phyloP scores from a whole-genome alignment of 805 yeast genomes.

The Candida argentea region DNA sequence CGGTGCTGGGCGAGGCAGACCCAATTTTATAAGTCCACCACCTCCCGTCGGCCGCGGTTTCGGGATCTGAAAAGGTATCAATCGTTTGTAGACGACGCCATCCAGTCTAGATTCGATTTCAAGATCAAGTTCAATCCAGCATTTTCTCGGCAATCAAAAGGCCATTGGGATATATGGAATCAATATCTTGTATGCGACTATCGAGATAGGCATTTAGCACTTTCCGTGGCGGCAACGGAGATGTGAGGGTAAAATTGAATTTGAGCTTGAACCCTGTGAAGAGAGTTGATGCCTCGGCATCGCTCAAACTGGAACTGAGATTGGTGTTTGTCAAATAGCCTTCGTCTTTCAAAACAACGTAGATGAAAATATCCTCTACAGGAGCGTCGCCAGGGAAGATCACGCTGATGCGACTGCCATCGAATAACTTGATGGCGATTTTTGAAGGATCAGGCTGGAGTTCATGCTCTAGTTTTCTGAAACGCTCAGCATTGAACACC shows the following conservation, averaged over 20 bases:
- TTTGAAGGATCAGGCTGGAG: conserved; percentile 32
- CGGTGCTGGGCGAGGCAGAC: no score
- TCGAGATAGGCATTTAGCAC: conserved; percentile 25
- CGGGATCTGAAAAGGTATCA: no score
- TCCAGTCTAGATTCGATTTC: no score
- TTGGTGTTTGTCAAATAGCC: conserved; percentile 26
- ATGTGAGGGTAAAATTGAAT: conserved; percentile 22
- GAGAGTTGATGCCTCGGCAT: conserved; percentile 12
- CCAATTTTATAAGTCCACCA: no score
- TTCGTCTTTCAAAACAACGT: conserved; percentile 25
- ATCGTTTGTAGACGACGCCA: no score
- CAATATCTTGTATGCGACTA: conserved; percentile 49
- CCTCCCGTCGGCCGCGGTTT: no score
- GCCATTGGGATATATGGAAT: conserved; percentile 35
- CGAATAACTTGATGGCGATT: conserved; percentile 57
- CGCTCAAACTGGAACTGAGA: conserved; percentile 10
- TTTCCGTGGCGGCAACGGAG: conserved; percentile 30
- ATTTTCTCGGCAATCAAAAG: conserved; percentile 50
- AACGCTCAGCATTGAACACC: conserved; percentile 16
- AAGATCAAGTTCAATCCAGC: background rate
- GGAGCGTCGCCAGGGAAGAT: conserved; percentile 20
- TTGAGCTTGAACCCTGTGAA: conserved; percentile 15
- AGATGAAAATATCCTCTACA: conserved; percentile 23
- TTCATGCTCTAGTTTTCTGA: conserved; percentile 14
- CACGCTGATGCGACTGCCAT: conserved; percentile 46